Evolutionary conservation across 768 basidiomycete species (phyloP).

Genomic region (Mycena sanguinolenta): DNA sequence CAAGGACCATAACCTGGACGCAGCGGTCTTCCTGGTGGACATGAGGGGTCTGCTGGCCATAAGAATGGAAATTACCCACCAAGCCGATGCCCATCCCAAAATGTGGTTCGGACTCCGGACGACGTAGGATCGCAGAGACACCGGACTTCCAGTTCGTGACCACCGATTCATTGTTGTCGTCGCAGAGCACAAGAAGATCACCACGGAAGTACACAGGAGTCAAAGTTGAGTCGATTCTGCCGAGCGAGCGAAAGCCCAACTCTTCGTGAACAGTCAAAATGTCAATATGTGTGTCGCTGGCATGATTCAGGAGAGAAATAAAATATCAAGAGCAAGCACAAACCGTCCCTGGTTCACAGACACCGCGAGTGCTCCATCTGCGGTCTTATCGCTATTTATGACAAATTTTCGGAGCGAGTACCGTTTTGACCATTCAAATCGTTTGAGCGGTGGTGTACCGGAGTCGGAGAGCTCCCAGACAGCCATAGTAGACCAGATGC

Average conservation of each 20-base stretch:
- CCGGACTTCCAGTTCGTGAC: constrained; percentile 68
- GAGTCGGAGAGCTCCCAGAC: constrained; percentile 62
- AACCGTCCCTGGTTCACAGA: constrained; percentile 63
- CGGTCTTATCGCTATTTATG: constrained; percentile 60
- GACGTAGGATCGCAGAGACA: constrained; percentile 58
- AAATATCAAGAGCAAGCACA: constrained; percentile 39
- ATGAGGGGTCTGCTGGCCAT: constrained; percentile 2
- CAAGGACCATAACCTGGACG: constrained; percentile 64
- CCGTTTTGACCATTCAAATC: constrained; percentile 67
- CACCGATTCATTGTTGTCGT: constrained; percentile 55
- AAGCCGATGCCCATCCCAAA: constrained; percentile 39
- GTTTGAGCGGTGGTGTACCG: constrained; percentile 40
- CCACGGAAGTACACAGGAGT: constrained; percentile 65
- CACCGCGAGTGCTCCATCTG: constrained; percentile 65
- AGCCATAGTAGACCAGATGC: constrained; percentile 71
- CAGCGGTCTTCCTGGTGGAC: constrained; percentile 60
- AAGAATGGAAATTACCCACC: not conserved
- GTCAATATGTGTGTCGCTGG: constrained; percentile 50
- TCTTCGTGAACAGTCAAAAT: constrained; percentile 46
- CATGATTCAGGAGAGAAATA: constrained; percentile 36
- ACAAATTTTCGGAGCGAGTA: constrained; percentile 64
- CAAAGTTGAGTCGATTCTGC: constrained; percentile 54
- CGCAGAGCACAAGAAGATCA: constrained; percentile 66
- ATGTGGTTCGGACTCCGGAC: constrained; percentile 52
- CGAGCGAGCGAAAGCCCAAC: constrained; percentile 47